A percentile compares a stretch with the other conserved stretches of the same genome.
These are phyloP conservation scores for Ceratopteris richardii DNA, from an alignment of 75 land plant species.

Conservation along the genomic window DNA sequence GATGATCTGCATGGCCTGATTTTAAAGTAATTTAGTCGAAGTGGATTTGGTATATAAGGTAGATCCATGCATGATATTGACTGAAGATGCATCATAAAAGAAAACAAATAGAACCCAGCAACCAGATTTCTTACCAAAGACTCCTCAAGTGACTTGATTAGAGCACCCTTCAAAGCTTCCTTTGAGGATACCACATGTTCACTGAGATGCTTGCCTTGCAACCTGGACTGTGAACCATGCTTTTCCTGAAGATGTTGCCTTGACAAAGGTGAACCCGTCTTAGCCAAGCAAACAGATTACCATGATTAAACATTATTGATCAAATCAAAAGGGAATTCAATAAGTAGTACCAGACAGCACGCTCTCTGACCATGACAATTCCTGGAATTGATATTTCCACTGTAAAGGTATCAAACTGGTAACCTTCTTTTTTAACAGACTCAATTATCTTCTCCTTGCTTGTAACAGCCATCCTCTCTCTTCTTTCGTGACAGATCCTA, in stretches of 20 bases:
- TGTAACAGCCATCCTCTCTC: neutral
- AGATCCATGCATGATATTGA: too few species aligned
- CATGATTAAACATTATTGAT: neutral
- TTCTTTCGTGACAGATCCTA: neutral
- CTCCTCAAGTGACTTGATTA: constrained; percentile 46
- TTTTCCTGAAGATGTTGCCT: constrained; percentile 57
- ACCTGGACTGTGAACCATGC: constrained; percentile 44
- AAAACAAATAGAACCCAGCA: too few species aligned
- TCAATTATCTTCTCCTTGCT: constrained; percentile 23
- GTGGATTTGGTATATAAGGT: too few species aligned
- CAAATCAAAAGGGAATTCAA: too few species aligned
- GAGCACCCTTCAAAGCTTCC: constrained; percentile 60
- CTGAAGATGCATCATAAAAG: too few species aligned
- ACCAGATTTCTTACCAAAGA: too few species aligned
- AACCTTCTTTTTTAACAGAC: constrained; percentile 38
- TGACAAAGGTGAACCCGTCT: neutral
- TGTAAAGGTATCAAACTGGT: constrained; percentile 47
- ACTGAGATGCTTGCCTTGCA: constrained; percentile 20
- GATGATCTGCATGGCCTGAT: too few species aligned
- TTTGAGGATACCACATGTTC: constrained; percentile 41
- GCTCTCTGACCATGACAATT: constrained; percentile 40
- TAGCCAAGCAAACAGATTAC: neutral
- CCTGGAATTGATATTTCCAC: constrained; percentile 69
- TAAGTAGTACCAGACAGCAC: constrained; percentile 55
- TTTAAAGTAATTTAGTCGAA: too few species aligned